Conservation (phyloP, 1,284 basidiomycete species). For the Cystobasidiaceae sp. region DNA sequence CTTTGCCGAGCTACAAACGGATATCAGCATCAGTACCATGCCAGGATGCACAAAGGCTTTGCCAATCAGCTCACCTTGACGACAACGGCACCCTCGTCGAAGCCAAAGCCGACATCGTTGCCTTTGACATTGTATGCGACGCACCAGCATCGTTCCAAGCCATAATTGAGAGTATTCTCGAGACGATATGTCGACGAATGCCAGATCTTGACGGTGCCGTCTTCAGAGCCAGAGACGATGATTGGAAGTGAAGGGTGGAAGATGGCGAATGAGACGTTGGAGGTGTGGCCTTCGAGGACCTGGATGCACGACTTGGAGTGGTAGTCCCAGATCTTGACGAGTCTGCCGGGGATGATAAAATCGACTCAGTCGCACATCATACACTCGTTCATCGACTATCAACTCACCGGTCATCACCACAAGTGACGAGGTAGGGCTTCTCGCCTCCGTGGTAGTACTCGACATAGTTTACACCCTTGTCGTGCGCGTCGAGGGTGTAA, state of each 20-base stretch:
- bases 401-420: constrained; percentile 96
- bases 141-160: constrained; percentile 94
- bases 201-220: constrained; percentile 97
- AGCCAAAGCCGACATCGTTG: constrained; percentile 94
- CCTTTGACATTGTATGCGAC: constrained; percentile 73
- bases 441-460: constrained; percentile 98
- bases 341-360: constrained; percentile 45
- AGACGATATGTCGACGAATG: constrained; percentile 93
- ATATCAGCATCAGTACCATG: constrained; percentile 9
- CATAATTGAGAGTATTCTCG: constrained; percentile 95
- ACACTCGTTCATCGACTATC: background rate
- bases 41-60: too few relatives aligned
- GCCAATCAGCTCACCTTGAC: constrained; percentile 65
- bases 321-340: constrained; percentile 98
- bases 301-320: constrained; percentile 97
- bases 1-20: constrained; percentile 73
- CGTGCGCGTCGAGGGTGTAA: constrained; percentile 96
- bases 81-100: constrained; percentile 94
- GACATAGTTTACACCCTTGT: constrained; percentile 99
- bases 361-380: background rate
- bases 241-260: constrained; percentile 96
- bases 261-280: constrained; percentile 95
- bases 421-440: constrained; percentile 94
- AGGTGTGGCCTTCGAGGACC: constrained; percentile 96
- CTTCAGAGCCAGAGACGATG: constrained; percentile 93